Percentiles rank a stretch among this genome's conserved stretches.
These are phyloP conservation scores for Naganishia cerealis DNA, from an alignment of 1,284 basidiomycete species.

Conservation along the genomic window DNA sequence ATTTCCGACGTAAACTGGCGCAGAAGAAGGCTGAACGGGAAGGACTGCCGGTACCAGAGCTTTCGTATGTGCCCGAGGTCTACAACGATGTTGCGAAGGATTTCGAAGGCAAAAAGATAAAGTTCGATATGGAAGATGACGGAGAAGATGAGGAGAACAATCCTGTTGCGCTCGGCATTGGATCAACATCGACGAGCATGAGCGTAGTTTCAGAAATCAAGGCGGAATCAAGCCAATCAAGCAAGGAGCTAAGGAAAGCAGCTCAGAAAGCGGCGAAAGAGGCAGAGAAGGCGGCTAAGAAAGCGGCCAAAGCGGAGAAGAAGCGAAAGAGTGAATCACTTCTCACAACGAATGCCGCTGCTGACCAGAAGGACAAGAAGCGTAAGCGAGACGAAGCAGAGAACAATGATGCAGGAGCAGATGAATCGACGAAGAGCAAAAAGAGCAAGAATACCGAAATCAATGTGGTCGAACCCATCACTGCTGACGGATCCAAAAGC, in stretches of 20 bases:
- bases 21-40: slow-evolving; percentile 47
- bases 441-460: neutral
- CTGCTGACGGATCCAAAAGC: neutral
- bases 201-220: neutral
- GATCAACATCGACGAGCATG: slow-evolving; percentile 1
- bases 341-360: neutral
- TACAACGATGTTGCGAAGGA: slow-evolving; percentile 34
- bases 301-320: slow-evolving; percentile 22
- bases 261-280: slow-evolving; percentile 21
- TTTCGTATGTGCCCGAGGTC: slow-evolving; percentile 6
- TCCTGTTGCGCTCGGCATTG: neutral
- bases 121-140: slow-evolving; percentile 21
- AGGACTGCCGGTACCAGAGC: slow-evolving; percentile 26
- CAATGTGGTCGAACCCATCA: neutral
- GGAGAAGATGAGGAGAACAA: slow-evolving; percentile 26
- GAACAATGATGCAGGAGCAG: neutral
- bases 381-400: slow-evolving; percentile 13
- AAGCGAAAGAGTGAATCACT: neutral
- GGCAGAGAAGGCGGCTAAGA: slow-evolving; percentile 22
- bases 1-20: slow-evolving; percentile 52
- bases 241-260: slow-evolving; percentile 27
- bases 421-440: neutral
- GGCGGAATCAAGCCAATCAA: neutral
- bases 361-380: slow-evolving; percentile 20
- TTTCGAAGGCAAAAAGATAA: slow-evolving; percentile 36